Percentiles rank a stretch among this genome's conserved stretches.
phyloP scores from a whole-genome alignment of 2,329 filamentous ascomycete genomes.

The Pseudovirgaria hyperparasitica region DNA sequence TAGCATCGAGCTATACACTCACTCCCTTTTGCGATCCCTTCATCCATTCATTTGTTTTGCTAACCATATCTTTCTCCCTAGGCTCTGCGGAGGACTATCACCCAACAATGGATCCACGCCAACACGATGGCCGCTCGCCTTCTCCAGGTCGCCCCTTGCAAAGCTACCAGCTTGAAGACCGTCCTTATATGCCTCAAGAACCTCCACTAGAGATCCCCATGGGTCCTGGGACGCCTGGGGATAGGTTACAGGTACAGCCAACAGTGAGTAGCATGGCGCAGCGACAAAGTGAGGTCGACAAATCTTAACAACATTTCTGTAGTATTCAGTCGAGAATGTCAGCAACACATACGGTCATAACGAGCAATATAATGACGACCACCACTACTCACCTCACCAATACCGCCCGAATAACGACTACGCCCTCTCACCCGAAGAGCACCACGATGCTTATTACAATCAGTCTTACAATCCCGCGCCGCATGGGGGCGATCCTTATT shows the following conservation, averaged over 20 bases:
- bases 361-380: slow-evolving; percentile 44
- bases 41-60: no score
- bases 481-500: slow-evolving; percentile 49
- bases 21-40: no score
- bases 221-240: slow-evolving; percentile 51
- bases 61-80: no score
- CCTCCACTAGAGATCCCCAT: slow-evolving; percentile 57
- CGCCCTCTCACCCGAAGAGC: slow-evolving; percentile 65
- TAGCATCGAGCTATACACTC: no score
- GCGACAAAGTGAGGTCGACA: slow-evolving; percentile 6
- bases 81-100: slow-evolving; percentile 14
- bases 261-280: slow-evolving; percentile 47
- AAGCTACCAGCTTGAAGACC: slow-evolving; percentile 73
- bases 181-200: slow-evolving; percentile 45
- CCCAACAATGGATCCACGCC: slow-evolving; percentile 39
- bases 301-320: slow-evolving; percentile 3
- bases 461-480: slow-evolving; percentile 64
- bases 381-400: slow-evolving; percentile 32
- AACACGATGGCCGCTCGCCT: slow-evolving; percentile 43
- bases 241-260: slow-evolving; percentile 70
- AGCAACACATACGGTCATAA: slow-evolving; percentile 49
- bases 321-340: slow-evolving; percentile 62
- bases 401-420: slow-evolving; percentile 50
- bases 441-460: slow-evolving; percentile 79
- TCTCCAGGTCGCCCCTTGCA: slow-evolving; percentile 65